These are phyloP conservation scores for Closterium sp. DNA, from an alignment of 139 green algal species.

Conservation along the genomic window DNA sequence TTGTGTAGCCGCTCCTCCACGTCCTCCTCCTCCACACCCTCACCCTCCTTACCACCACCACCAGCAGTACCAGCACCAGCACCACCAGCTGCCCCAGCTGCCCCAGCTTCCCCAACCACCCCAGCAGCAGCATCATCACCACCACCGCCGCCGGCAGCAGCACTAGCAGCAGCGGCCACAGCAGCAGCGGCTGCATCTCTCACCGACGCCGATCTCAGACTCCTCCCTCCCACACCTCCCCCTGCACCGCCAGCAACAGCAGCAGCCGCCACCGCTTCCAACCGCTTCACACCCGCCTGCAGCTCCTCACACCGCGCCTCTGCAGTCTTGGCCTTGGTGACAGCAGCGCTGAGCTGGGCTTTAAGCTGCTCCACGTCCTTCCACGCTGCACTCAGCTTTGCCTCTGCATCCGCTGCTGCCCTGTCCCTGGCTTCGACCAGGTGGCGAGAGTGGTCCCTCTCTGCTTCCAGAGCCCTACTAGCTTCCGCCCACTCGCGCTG, in stretches of 20 bases:
- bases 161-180: neutral
- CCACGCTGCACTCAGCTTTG: constrained; percentile 25
- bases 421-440: constrained; percentile 8
- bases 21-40: neutral
- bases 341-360: neutral
- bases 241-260: neutral
- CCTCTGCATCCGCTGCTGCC: neutral
- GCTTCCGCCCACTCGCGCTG: constrained; percentile 41
- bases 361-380: constrained; percentile 21
- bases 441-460: neutral
- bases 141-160: neutral
- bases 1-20: neutral
- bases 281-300: neutral
- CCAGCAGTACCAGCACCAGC: neutral
- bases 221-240: neutral
- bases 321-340: constrained; percentile 9
- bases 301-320: constrained; percentile 24
- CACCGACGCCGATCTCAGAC: neutral
- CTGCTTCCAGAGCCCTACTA: constrained; percentile 22
- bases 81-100: neutral
- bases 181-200: neutral
- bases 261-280: neutral
- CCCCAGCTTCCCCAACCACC: neutral
- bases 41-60: neutral
- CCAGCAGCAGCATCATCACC: neutral